Base-by-base conservation (phyloP, 768 basidiomycete genomes). In the Leccinum truebloodii region DNA sequence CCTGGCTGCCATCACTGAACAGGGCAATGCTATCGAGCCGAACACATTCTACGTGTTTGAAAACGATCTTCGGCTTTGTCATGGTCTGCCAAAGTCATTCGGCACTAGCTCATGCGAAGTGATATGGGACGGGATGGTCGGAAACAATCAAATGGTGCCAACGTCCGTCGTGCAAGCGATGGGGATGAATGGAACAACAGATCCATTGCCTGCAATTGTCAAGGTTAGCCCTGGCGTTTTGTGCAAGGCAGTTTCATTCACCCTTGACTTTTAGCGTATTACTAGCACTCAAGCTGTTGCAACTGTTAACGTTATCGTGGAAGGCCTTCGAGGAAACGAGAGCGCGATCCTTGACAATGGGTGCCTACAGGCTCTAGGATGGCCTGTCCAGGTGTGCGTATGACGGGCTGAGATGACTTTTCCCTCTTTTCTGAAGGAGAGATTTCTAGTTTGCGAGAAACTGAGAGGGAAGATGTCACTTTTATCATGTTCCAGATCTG, bases 401-500 rank as follows among this genome's bases (percentile, higher is more conserved):
- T 34, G 50, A 53, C 50, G 35, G 49, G 54, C 24, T 16, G 49
- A n/a, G 52, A 3, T 34, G 6, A 8, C n/a, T 12, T 18, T 35
- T 2, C n/a, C 7, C 5, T 6, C 7, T 22, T 44, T 32, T 59
- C 54, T 54, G 10, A 49, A 58, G 55, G 8, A 18, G 28, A 8
- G 9, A n/a, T 6, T 51, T 49, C 26, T 62, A 92, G 89, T 24
- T 79, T 93, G 55, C 77, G 78, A 55, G 83, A 90, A 68, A 90
- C 89, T 30, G 83, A 89, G 70, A 86, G 90, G 28, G 89, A 92
- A 68, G 91, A 93, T 70, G 74, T 90, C 60, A 81, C 87, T 12
- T 92, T 92, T 73, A 85, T 92, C 44, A 79, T 81, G 6, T 93
- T 92, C 76, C 89, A 92, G 65, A 75, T 90, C 57, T 93, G 91